Evolutionary conservation across 1,284 basidiomycete genomes (phyloP), one percentile per base, ranked within the genome.

Genomic region (Sphaerobolus stellatus): DNA sequence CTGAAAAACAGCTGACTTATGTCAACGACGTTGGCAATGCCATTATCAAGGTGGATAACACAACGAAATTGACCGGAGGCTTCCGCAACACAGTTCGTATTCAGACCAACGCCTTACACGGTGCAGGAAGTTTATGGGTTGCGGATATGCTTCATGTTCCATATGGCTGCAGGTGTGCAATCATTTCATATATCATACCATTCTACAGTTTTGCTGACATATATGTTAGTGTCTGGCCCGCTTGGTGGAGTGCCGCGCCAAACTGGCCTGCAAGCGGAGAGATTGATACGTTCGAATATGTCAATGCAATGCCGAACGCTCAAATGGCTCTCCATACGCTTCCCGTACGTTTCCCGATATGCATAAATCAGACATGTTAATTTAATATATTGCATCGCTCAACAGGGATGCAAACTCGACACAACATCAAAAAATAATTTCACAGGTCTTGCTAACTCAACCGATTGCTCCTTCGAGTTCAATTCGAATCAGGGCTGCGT

Each of bases 261-360:
- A 66, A 70, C 29, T 88, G 86, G 86, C 86, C 86, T 1, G 66
- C 67, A 22, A 86, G 85, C 58, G 86, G 75, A 78, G 85, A 87
- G 64, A 87, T 89, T 59, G 88, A 92, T 68, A 87, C 84, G 5
- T 82, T 90, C 59, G 89, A 92, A 68, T 84, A 82, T 45, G 81
- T 88, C 54, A 90, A 92, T 68, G 71, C 80, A 56, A 75, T 76
- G 48, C 76, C 72, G 8, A 71, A 74, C 56, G 84, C 82, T 59
- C 82, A 86, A 65, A 86, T 88, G 80, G 80, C 82, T 2, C 69
- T 88, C 16, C 86, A 88, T 65, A 88, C 86, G 0, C 70, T 75
- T 38, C 71, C 79, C 9, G 74, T 66, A 52, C 24, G 64, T 64
- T 9, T 36, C 34, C 22, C 27, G 48, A 29, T 29, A 50, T 40